Evolutionary conservation across 2,329 filamentous ascomycete genomes (phyloP), one percentile per base, ranked within the genome.

Genomic region (Tricladium varicosporioides): DNA sequence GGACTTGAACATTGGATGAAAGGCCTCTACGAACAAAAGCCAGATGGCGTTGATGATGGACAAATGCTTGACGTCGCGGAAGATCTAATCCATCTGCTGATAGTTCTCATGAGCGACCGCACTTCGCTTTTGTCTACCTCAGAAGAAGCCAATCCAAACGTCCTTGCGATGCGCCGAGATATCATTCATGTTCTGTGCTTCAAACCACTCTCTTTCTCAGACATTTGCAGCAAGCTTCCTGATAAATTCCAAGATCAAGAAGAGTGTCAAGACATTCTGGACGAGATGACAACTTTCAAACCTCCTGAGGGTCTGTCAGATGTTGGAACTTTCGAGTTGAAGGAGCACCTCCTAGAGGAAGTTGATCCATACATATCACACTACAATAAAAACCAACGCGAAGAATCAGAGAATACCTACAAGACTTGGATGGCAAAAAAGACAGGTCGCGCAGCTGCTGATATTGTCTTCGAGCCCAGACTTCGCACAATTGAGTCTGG

Each of bases 321-420:
- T 70, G 89, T 92, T 14, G 94, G 95, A 56, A 96, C 91, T 0
- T 99, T 99, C 67, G 92, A 97, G 72, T 78, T 99, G 51, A 94
- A 92, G 69, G 85, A 89, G 4, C 84, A 96, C 59, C 94, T 87
- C 66, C 82, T 97, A 42, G 89, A 93, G 64, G 83, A 95, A 48
- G 85, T 99, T 51, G 95, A 99, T 70, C 94, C 95, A 0, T 99
- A 97, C 71, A 94, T 92, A 68, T 89, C 92, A 5, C 92, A 97
- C 69, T 99, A 96, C 73, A 95, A 87, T 68, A 96, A 96, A 70
- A 99, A 99, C 67, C 93, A 97, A 72, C 85, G 94, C 51, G 94
- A 99, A 69, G 94, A 99, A 71, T 91, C 93, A 0, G 94, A 99
- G 73, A 86, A 84, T 64, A 88, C 92, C 2, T 97, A 94, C 75